Base-by-base conservation (phyloP, 345 rosid species). In the Citrus medica region DNA sequence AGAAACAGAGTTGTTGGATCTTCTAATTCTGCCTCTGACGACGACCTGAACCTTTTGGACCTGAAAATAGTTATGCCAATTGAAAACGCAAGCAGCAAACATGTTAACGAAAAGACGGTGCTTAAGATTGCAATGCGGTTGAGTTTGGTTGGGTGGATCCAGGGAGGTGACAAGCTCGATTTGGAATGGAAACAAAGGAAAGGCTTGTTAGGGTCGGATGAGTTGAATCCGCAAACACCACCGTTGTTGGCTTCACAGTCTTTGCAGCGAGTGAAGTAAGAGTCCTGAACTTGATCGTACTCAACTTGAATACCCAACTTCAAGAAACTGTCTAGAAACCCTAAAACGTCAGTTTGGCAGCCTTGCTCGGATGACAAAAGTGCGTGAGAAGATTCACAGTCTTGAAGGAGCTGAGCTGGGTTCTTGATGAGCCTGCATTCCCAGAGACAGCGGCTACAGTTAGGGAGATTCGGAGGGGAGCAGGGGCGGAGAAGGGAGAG, bases 1-100 rank as follows among this genome's bases (percentile, higher is more conserved):
- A 95, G 98, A 90, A 95, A 91, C 7, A 89, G 81, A 6, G 90
- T 82, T 1, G 97, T 87, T 0, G 98, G 98, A 71, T 94, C 98
- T 82, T 93, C 98, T 70, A 66, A 21, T 19, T 89, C 92, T 10
- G 73, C 35, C 17, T 85, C 84, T 46, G 51, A 3, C 13, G 51
- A 12, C 1, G 86, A 83, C 10, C 82, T 87, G 42, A 84, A 69
- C 33, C 82, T 83, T 35, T 86, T 81, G 30, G 91, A 92, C 77
- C 99, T 87, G 82, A 88, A 83, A 66, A 92, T 74, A 0, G 88
- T 84, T 13, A 88, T 77, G 2, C 74, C 70, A 35, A 87, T 84
- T 21, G 94, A 84, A 65, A 89, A 22, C 2, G 84, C 84, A 5
- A 93, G 79, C 7, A 92, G 60, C 9, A 93, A 78, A 80, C 95